These are phyloP conservation scores for Populus hybrid DNA, from an alignment of 441 rosid genomes.

Conservation along the genomic window DNA sequence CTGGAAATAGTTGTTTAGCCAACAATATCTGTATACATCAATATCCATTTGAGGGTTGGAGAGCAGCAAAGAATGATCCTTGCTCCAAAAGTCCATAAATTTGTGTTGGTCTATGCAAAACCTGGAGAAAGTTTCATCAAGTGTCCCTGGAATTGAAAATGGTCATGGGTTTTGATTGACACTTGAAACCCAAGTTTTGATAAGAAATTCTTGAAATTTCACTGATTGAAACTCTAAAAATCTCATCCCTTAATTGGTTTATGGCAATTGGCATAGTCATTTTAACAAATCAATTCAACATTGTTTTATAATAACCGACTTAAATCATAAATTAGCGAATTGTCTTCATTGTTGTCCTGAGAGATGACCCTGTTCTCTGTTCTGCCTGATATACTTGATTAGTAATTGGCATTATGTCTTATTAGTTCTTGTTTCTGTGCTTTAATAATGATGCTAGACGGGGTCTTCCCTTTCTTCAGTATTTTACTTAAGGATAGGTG, in stretches of 20 bases:
- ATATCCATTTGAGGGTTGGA: neutral
- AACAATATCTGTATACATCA: neutral
- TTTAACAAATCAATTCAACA: neutral
- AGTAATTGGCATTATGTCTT: neutral
- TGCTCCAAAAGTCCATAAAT: neutral
- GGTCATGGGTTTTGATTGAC: neutral
- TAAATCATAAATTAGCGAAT: neutral
- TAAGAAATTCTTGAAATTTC: neutral
- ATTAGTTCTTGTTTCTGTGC: neutral
- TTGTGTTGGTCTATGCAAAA: neutral
- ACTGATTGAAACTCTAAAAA: neutral
- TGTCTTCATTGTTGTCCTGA: neutral
- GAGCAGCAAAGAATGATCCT: neutral
- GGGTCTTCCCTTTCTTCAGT: neutral
- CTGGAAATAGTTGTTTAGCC: neutral
- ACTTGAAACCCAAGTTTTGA: neutral
- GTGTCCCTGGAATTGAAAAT: neutral
- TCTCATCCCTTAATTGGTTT: neutral
- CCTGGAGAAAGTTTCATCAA: neutral
- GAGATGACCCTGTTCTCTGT: neutral
- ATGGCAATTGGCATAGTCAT: neutral
- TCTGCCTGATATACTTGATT: neutral
- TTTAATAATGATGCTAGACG: neutral
- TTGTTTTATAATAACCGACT: neutral
- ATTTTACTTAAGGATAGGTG: slow-evolving; percentile 32